Base-by-base conservation (phyloP, 2,329 filamentous ascomycete genomes). In the Pseudomassariella vexata region DNA sequence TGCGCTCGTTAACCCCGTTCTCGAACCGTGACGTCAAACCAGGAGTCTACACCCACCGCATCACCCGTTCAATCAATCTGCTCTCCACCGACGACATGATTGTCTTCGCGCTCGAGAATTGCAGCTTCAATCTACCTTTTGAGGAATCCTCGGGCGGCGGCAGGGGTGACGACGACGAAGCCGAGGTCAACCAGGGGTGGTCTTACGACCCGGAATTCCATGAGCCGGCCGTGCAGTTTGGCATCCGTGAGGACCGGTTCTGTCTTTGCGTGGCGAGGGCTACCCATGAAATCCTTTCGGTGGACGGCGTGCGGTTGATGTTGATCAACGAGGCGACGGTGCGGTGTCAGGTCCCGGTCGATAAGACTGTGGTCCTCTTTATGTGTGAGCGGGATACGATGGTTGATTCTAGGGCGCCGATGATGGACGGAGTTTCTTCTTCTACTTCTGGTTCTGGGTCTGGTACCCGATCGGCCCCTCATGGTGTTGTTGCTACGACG, bases 51-150 rank as follows among this genome's bases (percentile, higher is more conserved):
- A 14, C 21, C 17, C 6, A 11, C 22, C 2, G 50, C 51, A 31
- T 42, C 41, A 5, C 37, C 41, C 0, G 47, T 47, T 12, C 35
- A 19, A 30, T 55, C 12, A 24, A 37, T n/a, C n/a, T n/a, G 5
- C 40, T 55, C 2, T 42, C 46, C 29, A 19, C 41, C 1, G 41
- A 50, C 27, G 53, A 56, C 15, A 31, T 54, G 9, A 39, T 55
- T 3, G 37, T 36, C 24, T 43, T 56, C 5, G 52, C 48, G 1
- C 27, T 53, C 24, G 52, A 55, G 38, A 56, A 56, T 38, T 55
- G 51, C 39, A 55, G 52, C 41, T 55, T 55, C 40, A 55, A 52
- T 30, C 37, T 56, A 5, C 44, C 46, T 1, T 40, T 36, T 19
- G 52, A 55, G 30, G 52, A 56, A 28, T 32, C 26, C 1, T 29